phyloP scores from a whole-genome alignment of 192 early-diverging fungal species.

The Podila minutissima region DNA sequence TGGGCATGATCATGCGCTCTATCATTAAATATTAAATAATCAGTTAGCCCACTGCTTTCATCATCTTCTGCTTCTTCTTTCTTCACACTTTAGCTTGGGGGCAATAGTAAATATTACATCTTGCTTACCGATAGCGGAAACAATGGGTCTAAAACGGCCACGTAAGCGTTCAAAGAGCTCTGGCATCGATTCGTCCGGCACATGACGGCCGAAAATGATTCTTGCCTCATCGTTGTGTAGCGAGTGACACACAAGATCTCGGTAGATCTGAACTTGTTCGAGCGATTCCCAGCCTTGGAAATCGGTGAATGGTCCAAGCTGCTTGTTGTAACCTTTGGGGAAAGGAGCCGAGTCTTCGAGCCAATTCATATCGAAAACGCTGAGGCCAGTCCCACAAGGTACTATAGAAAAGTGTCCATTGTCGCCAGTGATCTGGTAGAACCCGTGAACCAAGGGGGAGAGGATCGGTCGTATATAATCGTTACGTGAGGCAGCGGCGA shows the following conservation, averaged over 20 bases:
- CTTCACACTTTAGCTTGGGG: not conserved
- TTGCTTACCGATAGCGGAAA: conserved; percentile 26
- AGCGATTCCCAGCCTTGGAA: conserved; percentile 28
- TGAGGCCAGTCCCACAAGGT: conserved; percentile 31
- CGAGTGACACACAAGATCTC: conserved; percentile 26
- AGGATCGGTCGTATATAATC: conserved; percentile 20
- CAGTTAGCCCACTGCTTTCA: not conserved
- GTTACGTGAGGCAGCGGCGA: conserved; percentile 5
- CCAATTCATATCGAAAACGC: conserved; percentile 22
- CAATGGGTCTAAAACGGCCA: conserved; percentile 27
- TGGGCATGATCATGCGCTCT: conserved; percentile 23
- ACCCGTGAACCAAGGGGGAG: conserved; percentile 19
- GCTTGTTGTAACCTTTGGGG: conserved; percentile 7
- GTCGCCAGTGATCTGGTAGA: conserved; percentile 19
- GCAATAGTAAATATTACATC: conserved; percentile 1
- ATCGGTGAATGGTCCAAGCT: conserved; percentile 31
- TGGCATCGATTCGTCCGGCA: conserved; percentile 5
- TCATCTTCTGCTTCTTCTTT: conserved; percentile 2
- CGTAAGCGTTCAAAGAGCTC: conserved; percentile 22
- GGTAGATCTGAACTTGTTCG: conserved; percentile 25
- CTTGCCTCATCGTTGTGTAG: conserved; percentile 10
- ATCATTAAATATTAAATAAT: not conserved
- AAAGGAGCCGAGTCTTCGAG: conserved; percentile 28
- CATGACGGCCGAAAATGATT: conserved; percentile 5
- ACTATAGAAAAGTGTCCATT: not conserved